Evolutionary conservation across 139 green algal species (phyloP).

Genomic region (Chlorella ohadii): DNA sequence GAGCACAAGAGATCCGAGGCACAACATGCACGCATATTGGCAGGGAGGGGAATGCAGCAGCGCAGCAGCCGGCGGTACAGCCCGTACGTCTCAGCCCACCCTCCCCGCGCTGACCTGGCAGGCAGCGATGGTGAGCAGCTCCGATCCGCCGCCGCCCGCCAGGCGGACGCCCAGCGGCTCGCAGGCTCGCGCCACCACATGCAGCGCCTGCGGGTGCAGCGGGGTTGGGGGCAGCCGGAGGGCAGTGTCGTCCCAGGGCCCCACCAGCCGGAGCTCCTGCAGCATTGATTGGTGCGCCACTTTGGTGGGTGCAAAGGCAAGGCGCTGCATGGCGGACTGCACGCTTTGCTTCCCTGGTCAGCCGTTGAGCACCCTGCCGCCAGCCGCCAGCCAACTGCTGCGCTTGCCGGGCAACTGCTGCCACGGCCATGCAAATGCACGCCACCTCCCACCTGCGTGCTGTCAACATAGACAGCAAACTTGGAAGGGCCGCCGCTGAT

Average conservation of each 20-base stretch:
- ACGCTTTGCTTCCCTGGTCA: too few relatives aligned
- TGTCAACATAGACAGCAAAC: constrained; percentile 12
- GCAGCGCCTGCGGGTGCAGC: background rate
- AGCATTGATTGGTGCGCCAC: background rate
- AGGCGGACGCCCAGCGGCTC: background rate
- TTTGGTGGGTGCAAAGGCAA: background rate
- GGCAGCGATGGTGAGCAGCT: constrained; percentile 48
- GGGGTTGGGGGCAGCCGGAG: too few relatives aligned
- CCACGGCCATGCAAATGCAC: too few relatives aligned
- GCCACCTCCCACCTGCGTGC: background rate
- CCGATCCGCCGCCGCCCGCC: constrained; percentile 11
- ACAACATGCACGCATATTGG: too few relatives aligned
- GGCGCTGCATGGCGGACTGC: background rate
- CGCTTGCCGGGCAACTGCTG: too few relatives aligned
- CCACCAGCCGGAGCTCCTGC: background rate
- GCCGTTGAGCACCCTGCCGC: too few relatives aligned
- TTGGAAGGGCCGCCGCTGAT: background rate
- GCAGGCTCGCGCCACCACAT: background rate
- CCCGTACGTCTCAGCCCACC: too few relatives aligned
- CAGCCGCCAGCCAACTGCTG: too few relatives aligned
- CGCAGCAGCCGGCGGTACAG: too few relatives aligned
- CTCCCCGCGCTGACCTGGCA: background rate
- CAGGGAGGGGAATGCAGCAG: too few relatives aligned
- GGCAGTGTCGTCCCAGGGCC: background rate
- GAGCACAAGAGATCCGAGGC: too few relatives aligned